Conservation (phyloP, 331 rosid species). For the Malus hybrid region DNA sequence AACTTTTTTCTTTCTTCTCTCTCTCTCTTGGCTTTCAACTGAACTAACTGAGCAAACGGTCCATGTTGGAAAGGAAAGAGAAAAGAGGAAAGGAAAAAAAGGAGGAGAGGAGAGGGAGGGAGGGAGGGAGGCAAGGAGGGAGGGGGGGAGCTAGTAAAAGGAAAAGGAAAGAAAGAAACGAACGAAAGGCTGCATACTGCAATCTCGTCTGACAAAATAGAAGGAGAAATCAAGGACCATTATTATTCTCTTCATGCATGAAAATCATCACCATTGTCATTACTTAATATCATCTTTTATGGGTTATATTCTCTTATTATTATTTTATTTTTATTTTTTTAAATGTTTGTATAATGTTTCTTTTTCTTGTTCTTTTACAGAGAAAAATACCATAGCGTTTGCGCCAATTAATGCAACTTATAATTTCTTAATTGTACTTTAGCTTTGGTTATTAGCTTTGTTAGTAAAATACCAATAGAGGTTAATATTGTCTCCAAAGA, state of each 20-base stretch:
- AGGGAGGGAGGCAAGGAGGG: too few species aligned
- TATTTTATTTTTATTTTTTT: conserved; percentile 51
- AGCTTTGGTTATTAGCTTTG: conserved; percentile 18
- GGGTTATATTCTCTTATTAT: conserved; percentile 30
- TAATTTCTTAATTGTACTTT: conserved; percentile 22
- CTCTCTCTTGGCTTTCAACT: conserved; percentile 24
- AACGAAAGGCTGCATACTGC: conserved; percentile 45
- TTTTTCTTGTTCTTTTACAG: conserved; percentile 29
- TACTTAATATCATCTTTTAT: conserved; percentile 33
- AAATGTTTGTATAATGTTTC: conserved; percentile 47
- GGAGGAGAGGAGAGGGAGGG: too few species aligned
- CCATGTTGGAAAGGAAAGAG: conserved; percentile 50
- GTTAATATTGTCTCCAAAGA: conserved; percentile 10
- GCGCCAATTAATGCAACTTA: conserved; percentile 37
- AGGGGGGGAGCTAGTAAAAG: conserved; percentile 9
- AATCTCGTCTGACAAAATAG: conserved; percentile 28
- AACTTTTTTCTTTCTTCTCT: conserved; percentile 11
- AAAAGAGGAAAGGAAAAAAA: conserved; percentile 20
- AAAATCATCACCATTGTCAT: conserved; percentile 66
- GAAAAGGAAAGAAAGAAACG: conserved; percentile 3
- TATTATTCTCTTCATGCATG: conserved; percentile 28
- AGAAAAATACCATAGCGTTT: conserved; percentile 48
- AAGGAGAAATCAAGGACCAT: conserved; percentile 40
- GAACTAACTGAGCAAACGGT: conserved; percentile 39
- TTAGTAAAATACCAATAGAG: conserved; percentile 6